These are phyloP conservation scores for Schwanniomyces sp. DNA, from an alignment of 805 yeast species.

Conservation along the genomic window DNA sequence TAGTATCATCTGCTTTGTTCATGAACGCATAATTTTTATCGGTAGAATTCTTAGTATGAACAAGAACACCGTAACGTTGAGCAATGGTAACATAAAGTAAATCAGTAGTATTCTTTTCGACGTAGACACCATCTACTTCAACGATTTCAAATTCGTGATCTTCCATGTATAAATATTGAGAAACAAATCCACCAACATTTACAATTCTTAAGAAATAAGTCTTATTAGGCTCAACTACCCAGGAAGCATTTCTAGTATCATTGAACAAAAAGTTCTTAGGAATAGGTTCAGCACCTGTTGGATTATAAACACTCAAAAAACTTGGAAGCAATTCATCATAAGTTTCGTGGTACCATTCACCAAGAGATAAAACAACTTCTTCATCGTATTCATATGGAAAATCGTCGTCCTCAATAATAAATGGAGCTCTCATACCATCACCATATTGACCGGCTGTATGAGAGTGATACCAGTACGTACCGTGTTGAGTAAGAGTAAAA, in stretches of 20 bases:
- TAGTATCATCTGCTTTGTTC: slow-evolving; percentile 59
- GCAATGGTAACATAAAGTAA: slow-evolving; percentile 71
- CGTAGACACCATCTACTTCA: slow-evolving; percentile 52
- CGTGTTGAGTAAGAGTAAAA: slow-evolving; percentile 85
- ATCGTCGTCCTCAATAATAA: slow-evolving; percentile 65
- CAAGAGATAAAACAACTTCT: slow-evolving; percentile 54
- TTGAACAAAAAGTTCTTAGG: slow-evolving; percentile 68
- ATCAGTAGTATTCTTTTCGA: slow-evolving; percentile 55
- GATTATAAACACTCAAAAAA: slow-evolving; percentile 66
- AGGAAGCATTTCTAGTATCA: slow-evolving; percentile 58
- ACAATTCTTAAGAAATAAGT: slow-evolving; percentile 65
- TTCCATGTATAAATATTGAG: slow-evolving; percentile 50
- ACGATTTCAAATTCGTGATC: slow-evolving; percentile 42
- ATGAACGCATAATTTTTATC: slow-evolving; percentile 57
- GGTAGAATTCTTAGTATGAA: slow-evolving; percentile 51
- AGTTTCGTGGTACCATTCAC: slow-evolving; percentile 65
- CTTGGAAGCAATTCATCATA: slow-evolving; percentile 44
- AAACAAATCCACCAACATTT: slow-evolving; percentile 71
- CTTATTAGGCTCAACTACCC: slow-evolving; percentile 56
- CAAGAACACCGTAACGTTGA: slow-evolving; percentile 73
- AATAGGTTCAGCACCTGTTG: slow-evolving; percentile 84
- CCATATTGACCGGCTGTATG: slow-evolving; percentile 89
- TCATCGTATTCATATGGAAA: slow-evolving; percentile 62
- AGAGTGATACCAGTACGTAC: slow-evolving; percentile 97
- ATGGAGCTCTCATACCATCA: slow-evolving; percentile 85